phyloP scores from a whole-genome alignment of 2,329 filamentous ascomycete genomes.

The Diaporthe sp. region DNA sequence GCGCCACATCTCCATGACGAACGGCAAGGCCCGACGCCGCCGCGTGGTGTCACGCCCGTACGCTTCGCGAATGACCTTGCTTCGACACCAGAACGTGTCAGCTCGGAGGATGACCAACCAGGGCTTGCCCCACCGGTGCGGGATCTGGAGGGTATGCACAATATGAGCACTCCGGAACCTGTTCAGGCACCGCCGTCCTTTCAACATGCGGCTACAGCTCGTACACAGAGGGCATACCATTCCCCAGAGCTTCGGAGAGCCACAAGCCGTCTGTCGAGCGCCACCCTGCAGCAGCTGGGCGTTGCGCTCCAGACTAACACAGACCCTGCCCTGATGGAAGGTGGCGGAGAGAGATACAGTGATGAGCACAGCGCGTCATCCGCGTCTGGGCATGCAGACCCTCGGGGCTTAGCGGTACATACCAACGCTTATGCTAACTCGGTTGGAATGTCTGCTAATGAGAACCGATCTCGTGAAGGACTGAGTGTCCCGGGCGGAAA shows the following conservation, averaged over 20 bases:
- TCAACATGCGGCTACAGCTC: slow-evolving; percentile 72
- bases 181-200: slow-evolving; percentile 85
- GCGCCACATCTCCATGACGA: slow-evolving; percentile 39
- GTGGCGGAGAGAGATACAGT: slow-evolving; percentile 42
- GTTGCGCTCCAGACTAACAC: slow-evolving; percentile 60
- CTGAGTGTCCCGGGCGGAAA: slow-evolving; percentile 54
- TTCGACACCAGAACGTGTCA: slow-evolving; percentile 64
- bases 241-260: slow-evolving; percentile 83
- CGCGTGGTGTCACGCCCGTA: slow-evolving; percentile 52
- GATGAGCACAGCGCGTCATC: slow-evolving; percentile 49
- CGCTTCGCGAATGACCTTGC: slow-evolving; percentile 58
- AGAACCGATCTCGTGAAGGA: slow-evolving; percentile 66
- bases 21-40: slow-evolving; percentile 15
- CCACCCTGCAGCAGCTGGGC: slow-evolving; percentile 84
- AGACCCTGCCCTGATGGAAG: slow-evolving; percentile 38
- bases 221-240: slow-evolving; percentile 78
- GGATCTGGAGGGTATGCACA: slow-evolving; percentile 66
- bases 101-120: slow-evolving; percentile 68
- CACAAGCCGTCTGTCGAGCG: slow-evolving; percentile 85
- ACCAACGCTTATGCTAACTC: slow-evolving; percentile 60
- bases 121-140: slow-evolving; percentile 57
- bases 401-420: slow-evolving; percentile 63
- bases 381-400: slow-evolving; percentile 50
- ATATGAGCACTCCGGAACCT: slow-evolving; percentile 77
- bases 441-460: slow-evolving; percentile 67